Evolutionary conservation across 495 filamentous ascomycete species (phyloP).

Genomic region (Sabuloglossum arenarium): DNA sequence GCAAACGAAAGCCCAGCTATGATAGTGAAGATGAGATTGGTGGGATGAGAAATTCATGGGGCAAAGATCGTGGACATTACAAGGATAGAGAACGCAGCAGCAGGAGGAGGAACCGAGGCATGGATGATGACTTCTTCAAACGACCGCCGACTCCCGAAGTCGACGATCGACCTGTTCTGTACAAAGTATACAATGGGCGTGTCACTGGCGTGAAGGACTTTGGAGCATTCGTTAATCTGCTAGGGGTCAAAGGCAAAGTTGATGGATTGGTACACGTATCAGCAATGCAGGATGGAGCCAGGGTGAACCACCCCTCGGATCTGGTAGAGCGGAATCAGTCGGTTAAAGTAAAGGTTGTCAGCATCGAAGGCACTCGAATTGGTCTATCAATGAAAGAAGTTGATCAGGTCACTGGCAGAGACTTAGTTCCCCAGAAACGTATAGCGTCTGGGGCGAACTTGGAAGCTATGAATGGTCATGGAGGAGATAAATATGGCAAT

Average conservation of each 20-base stretch:
- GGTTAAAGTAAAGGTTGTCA: slow-evolving; percentile 85
- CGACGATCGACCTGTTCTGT: slow-evolving; percentile 61
- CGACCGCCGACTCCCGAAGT: slow-evolving; percentile 55
- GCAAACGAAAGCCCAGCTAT: slow-evolving; percentile 27
- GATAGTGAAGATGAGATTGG: slow-evolving; percentile 41
- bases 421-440: slow-evolving; percentile 59
- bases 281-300: slow-evolving; percentile 66
- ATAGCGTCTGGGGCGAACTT: slow-evolving; percentile 86
- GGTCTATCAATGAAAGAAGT: slow-evolving; percentile 95
- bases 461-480: slow-evolving; percentile 46
- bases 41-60: slow-evolving; percentile 20
- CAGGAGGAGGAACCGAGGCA: slow-evolving; percentile 20
- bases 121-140: slow-evolving; percentile 44
- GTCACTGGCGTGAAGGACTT: slow-evolving; percentile 90
- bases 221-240: slow-evolving; percentile 86
- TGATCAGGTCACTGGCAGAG: slow-evolving; percentile 73
- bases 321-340: slow-evolving; percentile 59
- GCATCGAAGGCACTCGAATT: slow-evolving; percentile 58
- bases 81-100: slow-evolving; percentile 19
- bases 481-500: slow-evolving; percentile 34
- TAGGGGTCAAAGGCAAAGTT: slow-evolving; percentile 67
- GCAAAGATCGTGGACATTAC: slow-evolving; percentile 12
- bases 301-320: slow-evolving; percentile 84
- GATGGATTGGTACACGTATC: slow-evolving; percentile 95
- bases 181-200: slow-evolving; percentile 77